Evolutionary conservation across 2,329 filamentous ascomycete genomes (phyloP).

Genomic region (Ophiostoma triangulosporum): DNA sequence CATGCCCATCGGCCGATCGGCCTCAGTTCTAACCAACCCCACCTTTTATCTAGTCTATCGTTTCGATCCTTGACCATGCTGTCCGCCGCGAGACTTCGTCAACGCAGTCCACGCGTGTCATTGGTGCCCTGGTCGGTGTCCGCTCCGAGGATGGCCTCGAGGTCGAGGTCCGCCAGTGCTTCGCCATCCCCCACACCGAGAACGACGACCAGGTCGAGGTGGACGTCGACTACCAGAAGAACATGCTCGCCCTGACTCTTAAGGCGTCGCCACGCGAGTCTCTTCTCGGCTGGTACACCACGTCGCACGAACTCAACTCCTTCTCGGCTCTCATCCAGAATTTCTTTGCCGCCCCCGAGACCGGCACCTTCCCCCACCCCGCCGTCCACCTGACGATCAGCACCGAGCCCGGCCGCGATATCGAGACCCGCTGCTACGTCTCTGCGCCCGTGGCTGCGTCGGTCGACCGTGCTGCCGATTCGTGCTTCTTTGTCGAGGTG

Average conservation of each 20-base stretch:
- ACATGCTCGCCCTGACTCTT: slow-evolving; percentile 90
- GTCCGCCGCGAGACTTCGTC: slow-evolving; percentile 64
- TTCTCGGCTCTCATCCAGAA: slow-evolving; percentile 99
- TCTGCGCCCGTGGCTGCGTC: slow-evolving; percentile 90
- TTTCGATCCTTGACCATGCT: slow-evolving; percentile 85
- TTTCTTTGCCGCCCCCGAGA: slow-evolving; percentile 95
- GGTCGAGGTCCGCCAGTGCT: slow-evolving; percentile 89
- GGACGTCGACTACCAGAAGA: slow-evolving; percentile 99
- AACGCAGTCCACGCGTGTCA: slow-evolving; percentile 85
- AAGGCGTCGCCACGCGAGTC: slow-evolving; percentile 89
- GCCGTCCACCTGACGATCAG: slow-evolving; percentile 92
- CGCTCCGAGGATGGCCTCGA: slow-evolving; percentile 95
- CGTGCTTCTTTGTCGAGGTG: slow-evolving; percentile 93
- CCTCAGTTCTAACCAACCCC: neutral
- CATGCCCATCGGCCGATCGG: too few species aligned
- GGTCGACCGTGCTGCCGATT: slow-evolving; percentile 86
- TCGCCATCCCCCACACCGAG: slow-evolving; percentile 96
- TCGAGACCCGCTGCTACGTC: slow-evolving; percentile 89
- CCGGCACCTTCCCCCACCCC: slow-evolving; percentile 94
- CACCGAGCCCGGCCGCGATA: slow-evolving; percentile 75
- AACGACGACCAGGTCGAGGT: slow-evolving; percentile 98
- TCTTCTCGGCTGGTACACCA: slow-evolving; percentile 97
- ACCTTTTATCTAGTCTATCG: slow-evolving; percentile 37
- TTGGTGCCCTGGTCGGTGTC: slow-evolving; percentile 85
- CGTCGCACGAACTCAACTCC: slow-evolving; percentile 89